Percentiles rank a stretch among this genome's conserved stretches.
These are phyloP conservation scores for Leccinum obscurum DNA, from an alignment of 768 basidiomycete species.

Conservation along the genomic window DNA sequence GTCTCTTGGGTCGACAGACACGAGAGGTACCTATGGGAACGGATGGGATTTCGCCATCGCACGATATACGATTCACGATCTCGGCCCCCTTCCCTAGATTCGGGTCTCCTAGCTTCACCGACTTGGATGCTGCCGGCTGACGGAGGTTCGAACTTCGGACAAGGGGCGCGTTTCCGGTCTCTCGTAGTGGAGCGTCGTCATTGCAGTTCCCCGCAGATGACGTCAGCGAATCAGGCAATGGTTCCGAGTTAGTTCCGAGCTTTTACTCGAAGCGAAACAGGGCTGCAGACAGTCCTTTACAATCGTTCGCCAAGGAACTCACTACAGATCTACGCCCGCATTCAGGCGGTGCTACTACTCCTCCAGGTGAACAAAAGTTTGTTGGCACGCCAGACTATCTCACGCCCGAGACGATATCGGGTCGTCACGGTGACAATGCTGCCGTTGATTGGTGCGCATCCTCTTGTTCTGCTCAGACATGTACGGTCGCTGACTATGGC, in stretches of 20 bases:
- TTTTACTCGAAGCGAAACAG: conserved; percentile 53
- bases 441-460: conserved; percentile 89
- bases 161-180: conserved; percentile 55
- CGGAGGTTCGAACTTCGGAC: conserved; percentile 80
- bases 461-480: conserved; percentile 11
- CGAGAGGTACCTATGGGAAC: conserved; percentile 52
- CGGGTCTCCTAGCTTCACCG: conserved; percentile 77
- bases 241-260: conserved; percentile 70
- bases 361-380: conserved; percentile 92
- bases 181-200: conserved; percentile 64
- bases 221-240: conserved; percentile 79
- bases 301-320: conserved; percentile 84
- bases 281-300: conserved; percentile 71
- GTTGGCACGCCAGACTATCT: conserved; percentile 98
- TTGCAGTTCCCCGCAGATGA: conserved; percentile 76
- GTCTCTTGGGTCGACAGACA: conserved; percentile 96
- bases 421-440: conserved; percentile 91
- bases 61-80: conserved; percentile 67
- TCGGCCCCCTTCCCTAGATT: conserved; percentile 79
- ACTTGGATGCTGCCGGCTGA: conserved; percentile 53
- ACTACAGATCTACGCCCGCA: conserved; percentile 83
- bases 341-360: conserved; percentile 59
- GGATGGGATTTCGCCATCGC: conserved; percentile 46
- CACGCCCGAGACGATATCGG: conserved; percentile 93
- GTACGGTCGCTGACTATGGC: conserved; percentile 13